These are phyloP conservation scores for Exophiala sideris DNA, from an alignment of 2,329 filamentous ascomycete species.

Conservation along the genomic window DNA sequence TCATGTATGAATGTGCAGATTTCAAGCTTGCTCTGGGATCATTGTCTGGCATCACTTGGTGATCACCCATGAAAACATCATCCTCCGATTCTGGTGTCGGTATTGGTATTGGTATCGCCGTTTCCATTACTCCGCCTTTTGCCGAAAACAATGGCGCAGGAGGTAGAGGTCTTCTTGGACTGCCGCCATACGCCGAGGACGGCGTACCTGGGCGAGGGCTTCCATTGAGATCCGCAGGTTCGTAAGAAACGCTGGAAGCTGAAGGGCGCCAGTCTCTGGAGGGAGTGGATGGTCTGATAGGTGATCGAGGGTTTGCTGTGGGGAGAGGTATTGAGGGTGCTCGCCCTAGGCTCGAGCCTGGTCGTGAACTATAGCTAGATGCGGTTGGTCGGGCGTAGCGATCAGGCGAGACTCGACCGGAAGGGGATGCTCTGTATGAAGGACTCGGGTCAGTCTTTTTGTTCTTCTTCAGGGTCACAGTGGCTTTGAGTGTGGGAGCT, in stretches of 20 bases:
- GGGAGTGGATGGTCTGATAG: constrained; percentile 54
- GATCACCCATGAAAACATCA: constrained; percentile 66
- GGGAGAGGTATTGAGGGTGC: constrained; percentile 42
- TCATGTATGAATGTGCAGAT: constrained; percentile 63
- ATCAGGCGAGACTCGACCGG: constrained; percentile 31
- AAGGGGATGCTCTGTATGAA: constrained; percentile 24
- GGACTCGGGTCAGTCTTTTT: constrained; percentile 30
- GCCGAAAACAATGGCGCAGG: constrained; percentile 73
- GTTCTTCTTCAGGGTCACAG: constrained; percentile 27
- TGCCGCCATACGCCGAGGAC: constrained; percentile 82
- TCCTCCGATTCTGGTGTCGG: constrained; percentile 55
- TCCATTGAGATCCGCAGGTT: constrained; percentile 84
- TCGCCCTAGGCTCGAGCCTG: constrained; percentile 42
- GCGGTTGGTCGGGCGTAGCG: constrained; percentile 33
- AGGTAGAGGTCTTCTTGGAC: constrained; percentile 79
- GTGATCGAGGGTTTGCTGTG: constrained; percentile 41
- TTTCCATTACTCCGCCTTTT: constrained; percentile 52
- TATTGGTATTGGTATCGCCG: constrained; percentile 71
- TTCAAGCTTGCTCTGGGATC: constrained; percentile 56
- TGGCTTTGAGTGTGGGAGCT: constrained; percentile 27
- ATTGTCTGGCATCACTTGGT: constrained; percentile 48
- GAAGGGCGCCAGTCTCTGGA: constrained; percentile 69
- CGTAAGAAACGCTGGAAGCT: constrained; percentile 69
- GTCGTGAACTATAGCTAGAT: constrained; percentile 37
- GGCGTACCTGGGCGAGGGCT: constrained; percentile 87